Conservation (phyloP, 257 asterid genomes). For the Plantago ovata region DNA sequence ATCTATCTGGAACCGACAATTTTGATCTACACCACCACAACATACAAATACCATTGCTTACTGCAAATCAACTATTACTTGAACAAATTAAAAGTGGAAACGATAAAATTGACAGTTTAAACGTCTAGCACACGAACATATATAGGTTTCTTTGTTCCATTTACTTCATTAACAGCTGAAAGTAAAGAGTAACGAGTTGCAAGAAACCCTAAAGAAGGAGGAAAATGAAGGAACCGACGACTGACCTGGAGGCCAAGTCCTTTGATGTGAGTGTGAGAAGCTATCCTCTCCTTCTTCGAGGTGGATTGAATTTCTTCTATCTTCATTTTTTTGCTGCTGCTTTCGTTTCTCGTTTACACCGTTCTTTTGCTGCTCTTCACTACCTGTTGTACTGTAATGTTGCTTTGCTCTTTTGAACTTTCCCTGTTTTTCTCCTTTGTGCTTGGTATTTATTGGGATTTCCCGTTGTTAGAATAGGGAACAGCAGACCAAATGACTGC, state of each 20-base stretch:
- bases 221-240: not conserved
- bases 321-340: slow-evolving; percentile 27
- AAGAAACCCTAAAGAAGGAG: not conserved
- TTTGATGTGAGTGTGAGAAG: slow-evolving; percentile 57
- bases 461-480: not conserved
- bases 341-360: not conserved
- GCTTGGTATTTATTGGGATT: not conserved
- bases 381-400: not conserved
- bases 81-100: not conserved
- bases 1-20: not conserved
- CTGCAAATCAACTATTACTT: not conserved
- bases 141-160: too few species aligned
- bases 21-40: not conserved
- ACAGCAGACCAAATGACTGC: not conserved
- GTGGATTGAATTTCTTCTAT: slow-evolving; percentile 59
- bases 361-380: not conserved
- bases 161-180: too few species aligned
- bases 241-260: slow-evolving; percentile 53
- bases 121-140: too few species aligned
- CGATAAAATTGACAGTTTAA: not conserved
- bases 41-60: not conserved
- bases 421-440: not conserved
- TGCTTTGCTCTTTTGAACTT: not conserved
- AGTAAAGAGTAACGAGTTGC: too few species aligned
- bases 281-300: slow-evolving; percentile 48